These are phyloP conservation scores for Podospora appendiculata DNA, from an alignment of 495 filamentous ascomycete genomes.

Conservation along the genomic window DNA sequence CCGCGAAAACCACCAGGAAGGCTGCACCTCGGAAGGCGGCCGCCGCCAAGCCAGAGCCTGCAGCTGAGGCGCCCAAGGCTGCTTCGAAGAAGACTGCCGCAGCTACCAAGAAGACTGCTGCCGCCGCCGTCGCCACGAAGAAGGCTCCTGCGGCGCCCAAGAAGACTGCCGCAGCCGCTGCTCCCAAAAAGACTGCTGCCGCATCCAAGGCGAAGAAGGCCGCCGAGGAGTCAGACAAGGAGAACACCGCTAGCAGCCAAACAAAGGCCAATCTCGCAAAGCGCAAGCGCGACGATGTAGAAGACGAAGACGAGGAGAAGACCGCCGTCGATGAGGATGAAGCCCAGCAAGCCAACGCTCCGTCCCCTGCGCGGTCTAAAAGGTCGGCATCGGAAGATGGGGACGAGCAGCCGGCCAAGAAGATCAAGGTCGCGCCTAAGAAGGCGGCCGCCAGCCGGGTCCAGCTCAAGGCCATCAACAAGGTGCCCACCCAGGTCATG, in stretches of 20 bases:
- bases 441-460: background rate
- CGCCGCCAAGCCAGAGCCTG: background rate
- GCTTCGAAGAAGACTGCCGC: conserved; percentile 8
- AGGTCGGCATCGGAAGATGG: background rate
- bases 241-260: conserved; percentile 11
- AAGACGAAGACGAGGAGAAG: conserved; percentile 2
- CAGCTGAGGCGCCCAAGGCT: conserved; percentile 2
- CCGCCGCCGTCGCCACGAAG: conserved; percentile 6
- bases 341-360: background rate
- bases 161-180: conserved; percentile 16
- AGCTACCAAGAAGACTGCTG: conserved; percentile 15
- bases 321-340: conserved; percentile 1
- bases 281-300: conserved; percentile 12
- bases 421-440: conserved; percentile 8
- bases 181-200: conserved; percentile 16
- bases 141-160: conserved; percentile 3
- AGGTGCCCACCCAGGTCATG: conserved; percentile 31
- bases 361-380: conserved; percentile 9
- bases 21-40: conserved; percentile 31
- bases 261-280: conserved; percentile 14
- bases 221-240: conserved; percentile 23
- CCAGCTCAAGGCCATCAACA: conserved; percentile 30
- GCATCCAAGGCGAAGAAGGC: conserved; percentile 16
- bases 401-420: conserved; percentile 2
- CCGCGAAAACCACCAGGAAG: background rate